Conservation (phyloP, 1,139 yeast genomes). For the Protomyces inundatus region DNA sequence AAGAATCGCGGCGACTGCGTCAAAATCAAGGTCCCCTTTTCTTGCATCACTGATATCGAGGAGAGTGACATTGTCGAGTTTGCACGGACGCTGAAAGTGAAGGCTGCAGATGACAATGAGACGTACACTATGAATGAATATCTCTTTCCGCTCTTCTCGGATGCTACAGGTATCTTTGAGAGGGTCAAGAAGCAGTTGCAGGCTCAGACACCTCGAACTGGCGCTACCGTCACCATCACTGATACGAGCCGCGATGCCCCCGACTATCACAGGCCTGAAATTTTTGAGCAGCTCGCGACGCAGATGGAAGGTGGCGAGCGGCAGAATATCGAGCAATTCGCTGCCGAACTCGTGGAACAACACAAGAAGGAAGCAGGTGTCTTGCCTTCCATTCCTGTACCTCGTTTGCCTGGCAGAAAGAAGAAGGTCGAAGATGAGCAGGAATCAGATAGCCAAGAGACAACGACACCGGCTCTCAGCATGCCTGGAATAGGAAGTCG, state of each 20-base stretch:
- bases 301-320: not conserved
- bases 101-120: constrained; percentile 50
- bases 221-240: not conserved
- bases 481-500: not conserved
- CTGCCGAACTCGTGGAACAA: constrained; percentile 1
- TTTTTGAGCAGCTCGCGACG: not conserved
- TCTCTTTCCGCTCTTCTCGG: constrained; percentile 58
- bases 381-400: not conserved
- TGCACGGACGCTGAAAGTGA: constrained; percentile 46
- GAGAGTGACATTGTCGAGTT: constrained; percentile 49
- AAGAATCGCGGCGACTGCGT: constrained; percentile 69
- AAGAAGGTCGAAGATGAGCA: not conserved
- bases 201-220: not conserved
- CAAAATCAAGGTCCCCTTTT: constrained; percentile 68
- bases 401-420: not conserved
- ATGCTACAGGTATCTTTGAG: constrained; percentile 31
- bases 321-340: constrained; percentile 2
- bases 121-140: constrained; percentile 60
- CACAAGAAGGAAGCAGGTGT: not conserved
- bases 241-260: constrained; percentile 15
- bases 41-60: constrained; percentile 60
- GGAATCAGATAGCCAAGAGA: not conserved
- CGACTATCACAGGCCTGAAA: not conserved
- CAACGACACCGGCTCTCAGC: not conserved
- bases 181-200: constrained; percentile 6